These are phyloP conservation scores for Talaromyces islandicus DNA, from an alignment of 2,329 filamentous ascomycete species.

Conservation along the genomic window DNA sequence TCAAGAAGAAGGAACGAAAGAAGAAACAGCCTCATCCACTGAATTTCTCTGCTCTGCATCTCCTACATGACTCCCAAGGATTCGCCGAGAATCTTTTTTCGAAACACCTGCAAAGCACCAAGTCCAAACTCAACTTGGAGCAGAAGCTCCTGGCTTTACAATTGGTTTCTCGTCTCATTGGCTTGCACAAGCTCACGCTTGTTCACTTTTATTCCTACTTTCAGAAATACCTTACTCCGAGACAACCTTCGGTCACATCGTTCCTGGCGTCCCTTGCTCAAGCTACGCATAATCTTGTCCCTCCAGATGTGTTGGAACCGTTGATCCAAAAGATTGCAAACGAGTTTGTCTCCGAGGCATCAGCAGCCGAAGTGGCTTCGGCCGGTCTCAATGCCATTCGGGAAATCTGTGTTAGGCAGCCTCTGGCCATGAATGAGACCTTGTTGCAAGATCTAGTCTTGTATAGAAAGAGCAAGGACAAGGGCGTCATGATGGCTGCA, in stretches of 20 bases:
- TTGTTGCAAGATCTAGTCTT: slow-evolving; percentile 92
- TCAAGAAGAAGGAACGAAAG: slow-evolving; percentile 79
- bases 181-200: slow-evolving; percentile 85
- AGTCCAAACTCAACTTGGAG: slow-evolving; percentile 78
- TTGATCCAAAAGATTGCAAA: slow-evolving; percentile 93
- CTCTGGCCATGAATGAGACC: slow-evolving; percentile 92
- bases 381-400: slow-evolving; percentile 92
- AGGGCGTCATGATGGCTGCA: slow-evolving; percentile 98
- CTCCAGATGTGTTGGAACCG: slow-evolving; percentile 86
- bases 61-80: slow-evolving; percentile 88
- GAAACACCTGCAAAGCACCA: slow-evolving; percentile 83
- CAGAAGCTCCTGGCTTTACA: slow-evolving; percentile 87
- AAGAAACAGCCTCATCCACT: slow-evolving; percentile 81
- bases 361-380: slow-evolving; percentile 82
- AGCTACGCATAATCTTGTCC: slow-evolving; percentile 83
- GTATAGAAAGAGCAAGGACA: slow-evolving; percentile 96
- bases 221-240: slow-evolving; percentile 81
- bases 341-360: slow-evolving; percentile 94
- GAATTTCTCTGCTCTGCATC: slow-evolving; percentile 93
- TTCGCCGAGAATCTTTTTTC: slow-evolving; percentile 87
- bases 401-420: slow-evolving; percentile 87
- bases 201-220: slow-evolving; percentile 95
- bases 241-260: slow-evolving; percentile 83
- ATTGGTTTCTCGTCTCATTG: slow-evolving; percentile 82
- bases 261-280: slow-evolving; percentile 91